Evolutionary conservation across 2,329 filamentous ascomycete genomes (phyloP), one percentile per base, ranked within the genome.

Genomic region (Chrysoporthe cubensis): DNA sequence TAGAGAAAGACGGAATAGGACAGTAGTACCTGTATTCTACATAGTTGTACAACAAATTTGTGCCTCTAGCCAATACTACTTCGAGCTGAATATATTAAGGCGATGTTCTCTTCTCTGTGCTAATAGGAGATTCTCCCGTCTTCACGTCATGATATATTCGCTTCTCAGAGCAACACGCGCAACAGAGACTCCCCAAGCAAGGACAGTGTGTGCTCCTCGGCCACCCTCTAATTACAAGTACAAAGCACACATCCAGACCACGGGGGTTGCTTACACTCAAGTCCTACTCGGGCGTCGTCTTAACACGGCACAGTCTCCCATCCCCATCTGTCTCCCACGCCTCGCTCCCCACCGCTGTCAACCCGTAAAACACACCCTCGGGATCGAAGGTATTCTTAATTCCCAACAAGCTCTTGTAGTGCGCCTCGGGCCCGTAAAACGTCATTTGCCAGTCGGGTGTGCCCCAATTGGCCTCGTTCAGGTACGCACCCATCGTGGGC

Each of bases 301-400:
- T 18, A 4, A 34, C 52, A 56, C 52, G 26, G 70, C 72, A 82
- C 71, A 44, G 58, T 32, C 58, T 60, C 54, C 78, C 76, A 16
- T 79, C 80, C 42, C 72, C 67, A 13, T 71, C 73, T 7, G 81
- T 76, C 26, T 66, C 71, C 81, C 82, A 84, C 11, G 69, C 73
- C 50, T 83, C 81, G 70, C 79, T 81, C 0, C 80, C 82, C 34
- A 83, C 80, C 14, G 75, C 77, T 3, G 74, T 78, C 2, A 74
- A 73, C 40, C 79, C 80, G 66, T 70, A 73, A 52, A 74, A 72
- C 16, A 74, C 16, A 16, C 62, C 69, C 68, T 68, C 68, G 1
- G 71, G 72, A 48, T 73, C 72, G 9, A 68, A 65, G 18, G 34
- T 50, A 11, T 65, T 66, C 71, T 71, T 73, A 48, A 73, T 67